Evolutionary conservation across 2,329 filamentous ascomycete genomes (phyloP).

Genomic region (Penicillium sp.): DNA sequence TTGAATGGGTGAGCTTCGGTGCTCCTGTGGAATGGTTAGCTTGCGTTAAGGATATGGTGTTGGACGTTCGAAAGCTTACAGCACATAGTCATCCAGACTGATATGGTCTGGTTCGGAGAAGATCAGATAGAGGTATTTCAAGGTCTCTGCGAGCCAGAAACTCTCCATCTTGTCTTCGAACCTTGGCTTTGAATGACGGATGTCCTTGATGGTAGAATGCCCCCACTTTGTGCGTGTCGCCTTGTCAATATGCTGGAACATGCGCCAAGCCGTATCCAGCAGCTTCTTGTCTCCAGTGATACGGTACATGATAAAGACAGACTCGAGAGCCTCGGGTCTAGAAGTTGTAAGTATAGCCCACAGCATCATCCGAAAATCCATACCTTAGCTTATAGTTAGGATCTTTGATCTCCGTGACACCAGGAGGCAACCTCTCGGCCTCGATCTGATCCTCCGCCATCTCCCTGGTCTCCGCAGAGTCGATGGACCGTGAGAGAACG

Average conservation of each 20-base stretch:
- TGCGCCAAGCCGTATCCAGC: constrained; percentile 51
- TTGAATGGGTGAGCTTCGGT: constrained; percentile 46
- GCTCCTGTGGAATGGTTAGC: constrained; percentile 29
- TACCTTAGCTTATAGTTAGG: constrained; percentile 36
- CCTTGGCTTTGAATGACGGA: constrained; percentile 32
- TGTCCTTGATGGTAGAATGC: constrained; percentile 47
- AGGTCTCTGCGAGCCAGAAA: constrained; percentile 49
- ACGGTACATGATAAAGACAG: constrained; percentile 63
- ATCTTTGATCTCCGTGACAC: constrained; percentile 30
- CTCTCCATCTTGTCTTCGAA: constrained; percentile 46
- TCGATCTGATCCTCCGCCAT: constrained; percentile 25
- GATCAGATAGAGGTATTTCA: constrained; percentile 50
- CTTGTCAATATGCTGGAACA: constrained; percentile 52
- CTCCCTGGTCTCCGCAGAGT: constrained; percentile 17
- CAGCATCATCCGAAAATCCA: neutral
- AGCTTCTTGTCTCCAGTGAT: constrained; percentile 57
- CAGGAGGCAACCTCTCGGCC: constrained; percentile 27
- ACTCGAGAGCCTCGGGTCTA: constrained; percentile 61
- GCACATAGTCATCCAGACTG: constrained; percentile 48
- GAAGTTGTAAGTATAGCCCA: neutral
- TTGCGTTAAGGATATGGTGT: neutral
- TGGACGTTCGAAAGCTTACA: constrained; percentile 31
- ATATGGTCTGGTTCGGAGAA: constrained; percentile 44
- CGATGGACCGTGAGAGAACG: constrained; percentile 23
- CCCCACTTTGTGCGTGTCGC: constrained; percentile 47